Percentiles rank a stretch among this genome's conserved stretches.
Evolutionary conservation across 2,329 filamentous ascomycete genomes (phyloP).

Genomic region (Sporothrix mexicana): DNA sequence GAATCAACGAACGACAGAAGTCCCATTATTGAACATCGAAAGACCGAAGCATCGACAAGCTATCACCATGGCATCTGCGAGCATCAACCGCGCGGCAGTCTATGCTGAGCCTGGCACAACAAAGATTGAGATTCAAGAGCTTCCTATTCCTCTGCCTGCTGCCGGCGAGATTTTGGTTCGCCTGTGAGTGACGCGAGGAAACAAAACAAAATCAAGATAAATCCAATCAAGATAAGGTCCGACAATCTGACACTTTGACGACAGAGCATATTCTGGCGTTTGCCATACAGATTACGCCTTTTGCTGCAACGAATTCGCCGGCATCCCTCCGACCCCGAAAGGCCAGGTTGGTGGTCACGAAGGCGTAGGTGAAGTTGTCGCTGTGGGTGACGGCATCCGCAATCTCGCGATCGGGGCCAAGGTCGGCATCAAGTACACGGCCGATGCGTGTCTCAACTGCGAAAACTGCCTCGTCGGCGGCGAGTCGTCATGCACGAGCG

Average conservation of each 20-base stretch:
- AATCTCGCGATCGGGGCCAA: background rate
- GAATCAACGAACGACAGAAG: background rate
- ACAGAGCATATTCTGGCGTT: background rate
- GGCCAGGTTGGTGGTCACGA: conserved; percentile 16
- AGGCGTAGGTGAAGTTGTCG: conserved; percentile 9
- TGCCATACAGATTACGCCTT: conserved; percentile 17
- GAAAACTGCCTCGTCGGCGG: conserved; percentile 21
- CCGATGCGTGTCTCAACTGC: conserved; percentile 12
- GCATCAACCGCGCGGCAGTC: background rate
- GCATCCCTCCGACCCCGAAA: conserved; percentile 9
- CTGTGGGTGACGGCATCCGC: background rate
- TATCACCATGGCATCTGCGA: background rate
- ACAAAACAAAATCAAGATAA: background rate
- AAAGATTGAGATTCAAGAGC: background rate
- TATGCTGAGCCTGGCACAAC: conserved; percentile 7
- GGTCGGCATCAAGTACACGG: conserved; percentile 15
- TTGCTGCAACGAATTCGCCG: background rate
- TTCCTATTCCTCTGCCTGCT: background rate
- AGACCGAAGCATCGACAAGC: background rate
- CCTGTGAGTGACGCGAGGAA: background rate
- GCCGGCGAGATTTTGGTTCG: conserved; percentile 3
- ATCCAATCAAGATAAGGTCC: background rate
- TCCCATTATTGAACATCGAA: background rate
- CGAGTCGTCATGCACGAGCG: conserved; percentile 15
- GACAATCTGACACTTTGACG: background rate